Conservation (phyloP, 108 stramenopile genomes). For the Cyclostephanos tholiformis region DNA sequence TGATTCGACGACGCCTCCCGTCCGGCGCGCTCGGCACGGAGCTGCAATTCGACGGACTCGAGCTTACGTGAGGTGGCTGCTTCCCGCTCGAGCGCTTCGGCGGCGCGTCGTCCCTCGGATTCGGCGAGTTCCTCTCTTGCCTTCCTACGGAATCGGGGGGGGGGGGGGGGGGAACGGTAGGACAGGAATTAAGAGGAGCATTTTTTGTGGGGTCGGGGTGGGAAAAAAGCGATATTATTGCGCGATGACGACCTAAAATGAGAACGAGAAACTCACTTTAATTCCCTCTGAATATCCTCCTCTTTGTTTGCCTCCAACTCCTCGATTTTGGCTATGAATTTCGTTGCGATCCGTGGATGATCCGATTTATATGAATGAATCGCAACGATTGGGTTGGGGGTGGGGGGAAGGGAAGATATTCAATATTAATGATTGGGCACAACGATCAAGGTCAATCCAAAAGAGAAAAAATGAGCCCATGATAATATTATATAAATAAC, state of each 20-base stretch:
- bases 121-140: slow-evolving; percentile 80
- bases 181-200: too few relatives aligned
- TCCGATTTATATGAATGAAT: not conserved
- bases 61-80: slow-evolving; percentile 78
- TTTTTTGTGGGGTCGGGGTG: not conserved
- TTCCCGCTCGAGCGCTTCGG: slow-evolving; percentile 88
- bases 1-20: slow-evolving; percentile 77
- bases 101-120: slow-evolving; percentile 79
- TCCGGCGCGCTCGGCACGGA: slow-evolving; percentile 84
- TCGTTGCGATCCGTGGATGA: too few relatives aligned
- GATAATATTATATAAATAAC: too few relatives aligned
- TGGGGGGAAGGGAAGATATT: too few relatives aligned
- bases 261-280: slow-evolving; percentile 49
- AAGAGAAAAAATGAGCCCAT: too few relatives aligned
- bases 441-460: too few relatives aligned
- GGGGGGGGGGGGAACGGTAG: not conserved
- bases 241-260: too few relatives aligned
- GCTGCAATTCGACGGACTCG: slow-evolving; percentile 74
- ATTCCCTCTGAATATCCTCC: slow-evolving; percentile 64
- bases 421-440: too few relatives aligned
- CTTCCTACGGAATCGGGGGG: slow-evolving; percentile 30
- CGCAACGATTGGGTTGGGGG: not conserved
- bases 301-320: slow-evolving; percentile 71
- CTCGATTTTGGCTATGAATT: slow-evolving; percentile 51
- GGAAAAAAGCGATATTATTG: not conserved